Evolutionary conservation across 331 rosid genomes (phyloP), one percentile per base, ranked within the genome.

Genomic region (Acacia pycnantha): DNA sequence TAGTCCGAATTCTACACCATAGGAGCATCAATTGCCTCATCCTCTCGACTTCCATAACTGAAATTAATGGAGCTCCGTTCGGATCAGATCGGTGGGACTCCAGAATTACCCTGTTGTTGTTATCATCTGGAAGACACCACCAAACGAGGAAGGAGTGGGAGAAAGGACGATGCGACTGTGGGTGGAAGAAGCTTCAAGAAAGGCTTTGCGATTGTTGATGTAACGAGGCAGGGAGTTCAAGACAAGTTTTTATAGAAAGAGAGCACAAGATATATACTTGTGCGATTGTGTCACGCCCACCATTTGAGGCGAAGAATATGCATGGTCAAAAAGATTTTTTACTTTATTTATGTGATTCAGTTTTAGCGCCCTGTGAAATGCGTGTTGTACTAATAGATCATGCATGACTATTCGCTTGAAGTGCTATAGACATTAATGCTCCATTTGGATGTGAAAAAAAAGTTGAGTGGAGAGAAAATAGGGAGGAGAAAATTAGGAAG

Each of bases 21-120:
- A 91, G 78, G 62, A 88, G 83, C 76, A 84, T 66, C 76, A 89
- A 73, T 51, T 82, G 85, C 66, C 78, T 87, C 77, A 79, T 73
- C 79, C 97, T 85, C 87, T 86, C 86, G 41, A 77, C 62, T 88
- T 88, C 97, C 93, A 90, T 92, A 40, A 65, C 18, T 43, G 24
- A 51, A n/a, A 51, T 18, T 37, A 51, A 51, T 6, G 58, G 22
- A 53, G 59, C 59, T 19, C 11, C 59, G 54, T 53, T 40, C 77
- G 15, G 44, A 14, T 64, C 58, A 54, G 31, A 53, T 61, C 65
- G 50, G 67, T 18, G 70, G 81, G 84, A 41, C 70, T 73, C 79
- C 3, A 41, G 73, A 58, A 58, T 33, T 41, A 66, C 44, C 44
- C 59, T 53, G 56, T 16, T 6, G 59, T 53, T n/a, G 59, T 53